Percentiles rank a stretch among this genome's conserved stretches.
Evolutionary conservation across 2,329 filamentous ascomycete species (phyloP).

Genomic region (Clarireedia hainanense): DNA sequence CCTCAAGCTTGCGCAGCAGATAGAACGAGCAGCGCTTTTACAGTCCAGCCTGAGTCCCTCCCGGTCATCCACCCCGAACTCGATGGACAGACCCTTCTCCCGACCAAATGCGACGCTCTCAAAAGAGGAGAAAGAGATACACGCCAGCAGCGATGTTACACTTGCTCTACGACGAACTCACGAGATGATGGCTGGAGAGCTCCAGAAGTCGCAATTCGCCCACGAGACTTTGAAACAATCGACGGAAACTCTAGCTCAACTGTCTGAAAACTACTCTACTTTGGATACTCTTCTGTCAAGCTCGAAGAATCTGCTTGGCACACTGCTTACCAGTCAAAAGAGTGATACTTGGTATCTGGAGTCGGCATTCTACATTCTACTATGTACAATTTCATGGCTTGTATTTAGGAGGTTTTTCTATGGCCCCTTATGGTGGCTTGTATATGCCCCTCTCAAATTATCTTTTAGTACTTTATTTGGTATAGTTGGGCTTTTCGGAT

Average conservation of each 20-base stretch:
- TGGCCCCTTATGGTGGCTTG: conserved; percentile 82
- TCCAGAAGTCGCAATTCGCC: conserved; percentile 81
- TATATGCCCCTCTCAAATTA: conserved; percentile 73
- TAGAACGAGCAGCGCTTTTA: conserved; percentile 70
- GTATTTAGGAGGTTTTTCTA: conserved; percentile 79
- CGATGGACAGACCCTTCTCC: conserved; percentile 28
- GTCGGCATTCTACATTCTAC: conserved; percentile 76
- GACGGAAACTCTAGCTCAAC: conserved; percentile 69
- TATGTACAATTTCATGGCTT: conserved; percentile 74
- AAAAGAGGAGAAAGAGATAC: conserved; percentile 64
- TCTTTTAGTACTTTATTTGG: conserved; percentile 51
- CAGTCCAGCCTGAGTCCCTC: conserved; percentile 35
- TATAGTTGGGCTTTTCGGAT: conserved; percentile 38
- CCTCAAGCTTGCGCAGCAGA: conserved; percentile 63
- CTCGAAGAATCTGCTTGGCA: conserved; percentile 67
- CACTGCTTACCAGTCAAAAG: conserved; percentile 80
- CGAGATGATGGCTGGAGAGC: conserved; percentile 74
- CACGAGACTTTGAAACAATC: conserved; percentile 82
- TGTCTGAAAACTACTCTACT: conserved; percentile 73
- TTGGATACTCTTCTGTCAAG: conserved; percentile 70
- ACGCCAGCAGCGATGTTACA: conserved; percentile 77
- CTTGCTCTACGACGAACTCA: conserved; percentile 77
- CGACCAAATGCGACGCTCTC: conserved; percentile 17
- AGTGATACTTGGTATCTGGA: conserved; percentile 97
- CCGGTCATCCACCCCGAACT: conserved; percentile 28